Evolutionary conservation across 169 alveolate species (phyloP).

Genomic region (Cryptosporidium viatorum): DNA sequence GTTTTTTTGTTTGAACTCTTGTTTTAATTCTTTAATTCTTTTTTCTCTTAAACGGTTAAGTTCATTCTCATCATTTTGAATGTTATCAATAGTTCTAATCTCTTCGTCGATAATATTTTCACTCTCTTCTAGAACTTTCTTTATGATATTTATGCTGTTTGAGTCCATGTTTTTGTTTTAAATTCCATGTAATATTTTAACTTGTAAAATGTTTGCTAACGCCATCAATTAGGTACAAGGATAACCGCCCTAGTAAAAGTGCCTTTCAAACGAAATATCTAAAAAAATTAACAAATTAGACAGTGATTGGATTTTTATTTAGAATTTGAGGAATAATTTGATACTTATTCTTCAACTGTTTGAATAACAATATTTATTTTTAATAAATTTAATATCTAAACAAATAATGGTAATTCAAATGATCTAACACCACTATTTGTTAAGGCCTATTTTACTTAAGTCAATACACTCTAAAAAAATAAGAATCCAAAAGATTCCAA

Average conservation of each 20-base stretch:
- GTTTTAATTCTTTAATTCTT: conserved; percentile 30
- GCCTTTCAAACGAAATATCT: not conserved
- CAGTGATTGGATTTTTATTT: not conserved
- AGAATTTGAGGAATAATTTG: not conserved
- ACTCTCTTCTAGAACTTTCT: conserved; percentile 30
- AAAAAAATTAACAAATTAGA: not conserved
- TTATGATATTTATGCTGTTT: conserved; percentile 1
- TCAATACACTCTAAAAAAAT: conserved; percentile 33
- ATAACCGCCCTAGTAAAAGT: not conserved
- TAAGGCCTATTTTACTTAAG: conserved; percentile 50
- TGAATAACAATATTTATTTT: not conserved
- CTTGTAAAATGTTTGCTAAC: not conserved
- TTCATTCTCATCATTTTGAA: conserved; percentile 58
- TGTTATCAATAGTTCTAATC: not conserved
- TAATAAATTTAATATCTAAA: not conserved
- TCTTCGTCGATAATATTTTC: conserved; percentile 63
- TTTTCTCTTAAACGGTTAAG: conserved; percentile 38
- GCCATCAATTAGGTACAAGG: no score
- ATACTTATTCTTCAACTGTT: no score
- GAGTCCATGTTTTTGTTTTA: not conserved
- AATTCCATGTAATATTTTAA: not conserved
- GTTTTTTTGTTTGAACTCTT: conserved; percentile 6
- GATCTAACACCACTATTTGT: not conserved
- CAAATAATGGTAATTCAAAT: not conserved
- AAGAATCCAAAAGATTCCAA: conserved; percentile 46